These are phyloP conservation scores for Allium fistulosum DNA, from an alignment of 106 monocot species.

Conservation along the genomic window DNA sequence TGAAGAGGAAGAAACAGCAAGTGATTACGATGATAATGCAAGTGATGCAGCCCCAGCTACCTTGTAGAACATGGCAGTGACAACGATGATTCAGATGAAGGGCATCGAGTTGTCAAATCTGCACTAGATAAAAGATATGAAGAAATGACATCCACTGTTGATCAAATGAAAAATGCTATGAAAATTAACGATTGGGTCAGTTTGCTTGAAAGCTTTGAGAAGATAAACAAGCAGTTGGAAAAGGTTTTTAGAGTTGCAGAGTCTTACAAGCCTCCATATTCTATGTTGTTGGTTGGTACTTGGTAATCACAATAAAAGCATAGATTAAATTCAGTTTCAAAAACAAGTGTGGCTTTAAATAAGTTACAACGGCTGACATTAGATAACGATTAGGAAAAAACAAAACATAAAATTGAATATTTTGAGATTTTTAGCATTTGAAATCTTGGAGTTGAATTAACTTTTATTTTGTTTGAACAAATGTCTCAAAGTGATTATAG, in stretches of 20 bases:
- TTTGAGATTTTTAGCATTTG: too few relatives aligned
- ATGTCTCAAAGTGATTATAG: too few relatives aligned
- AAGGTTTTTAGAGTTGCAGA: slow-evolving; percentile 74
- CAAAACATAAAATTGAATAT: too few relatives aligned
- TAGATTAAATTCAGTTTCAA: too few relatives aligned
- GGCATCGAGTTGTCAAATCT: slow-evolving; percentile 53
- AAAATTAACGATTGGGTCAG: slow-evolving; percentile 98
- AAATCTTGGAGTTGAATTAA: too few relatives aligned
- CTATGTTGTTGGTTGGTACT: too few relatives aligned
- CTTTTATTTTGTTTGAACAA: too few relatives aligned
- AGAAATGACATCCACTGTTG: slow-evolving; percentile 73
- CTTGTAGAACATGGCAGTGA: slow-evolving; percentile 31
- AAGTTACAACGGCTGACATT: too few relatives aligned
- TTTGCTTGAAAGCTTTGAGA: slow-evolving; percentile 81
- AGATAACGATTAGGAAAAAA: too few relatives aligned
- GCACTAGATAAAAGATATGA: slow-evolving; percentile 75
- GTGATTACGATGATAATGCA: slow-evolving; percentile 23
- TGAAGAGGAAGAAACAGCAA: slow-evolving; percentile 32
- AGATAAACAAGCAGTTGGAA: slow-evolving; percentile 90
- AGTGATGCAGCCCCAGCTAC: slow-evolving; percentile 31
- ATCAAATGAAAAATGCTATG: slow-evolving; percentile 82
- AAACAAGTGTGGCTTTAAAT: too few relatives aligned
- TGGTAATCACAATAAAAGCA: too few relatives aligned
- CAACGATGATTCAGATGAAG: slow-evolving; percentile 66
- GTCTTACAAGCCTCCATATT: slow-evolving; percentile 31